phyloP scores from a whole-genome alignment of 352 stramenopile species.

The Phytopythium cucurbitacearum region DNA sequence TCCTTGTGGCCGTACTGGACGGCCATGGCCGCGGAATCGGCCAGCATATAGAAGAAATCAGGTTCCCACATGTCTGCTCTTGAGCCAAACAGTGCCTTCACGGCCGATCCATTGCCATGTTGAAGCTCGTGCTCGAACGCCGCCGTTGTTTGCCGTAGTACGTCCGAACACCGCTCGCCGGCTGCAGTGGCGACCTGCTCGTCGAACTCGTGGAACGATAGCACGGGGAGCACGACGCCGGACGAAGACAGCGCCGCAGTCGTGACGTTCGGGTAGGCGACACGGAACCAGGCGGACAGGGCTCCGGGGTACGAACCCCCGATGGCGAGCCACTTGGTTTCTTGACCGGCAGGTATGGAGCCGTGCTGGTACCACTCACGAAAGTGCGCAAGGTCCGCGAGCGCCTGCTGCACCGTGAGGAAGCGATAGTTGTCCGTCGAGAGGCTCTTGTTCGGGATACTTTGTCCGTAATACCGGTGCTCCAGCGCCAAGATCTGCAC shows the following conservation, averaged over 20 bases:
- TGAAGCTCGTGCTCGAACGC: conserved; percentile 65
- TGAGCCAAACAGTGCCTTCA: conserved; percentile 65
- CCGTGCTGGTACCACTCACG: conserved; percentile 58
- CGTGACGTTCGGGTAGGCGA: conserved; percentile 76
- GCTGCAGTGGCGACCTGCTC: conserved; percentile 63
- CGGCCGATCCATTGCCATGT: conserved; percentile 39
- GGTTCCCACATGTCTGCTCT: conserved; percentile 40
- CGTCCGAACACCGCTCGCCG: conserved; percentile 51
- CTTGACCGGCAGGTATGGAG: background rate
- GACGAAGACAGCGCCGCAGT: conserved; percentile 69
- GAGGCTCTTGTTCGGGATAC: conserved; percentile 69
- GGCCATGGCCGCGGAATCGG: conserved; percentile 81
- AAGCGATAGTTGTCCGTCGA: conserved; percentile 70
- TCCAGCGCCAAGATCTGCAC: conserved; percentile 74
- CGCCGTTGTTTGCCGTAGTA: conserved; percentile 52
- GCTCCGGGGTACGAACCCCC: conserved; percentile 84
- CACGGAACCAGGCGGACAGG: conserved; percentile 74
- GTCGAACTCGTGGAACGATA: conserved; percentile 83
- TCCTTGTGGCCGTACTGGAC: conserved; percentile 88
- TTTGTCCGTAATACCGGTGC: conserved; percentile 87
- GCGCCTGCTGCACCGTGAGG: conserved; percentile 80
- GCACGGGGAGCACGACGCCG: conserved; percentile 76
- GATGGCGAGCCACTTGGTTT: conserved; percentile 67
- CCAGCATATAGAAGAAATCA: conserved; percentile 91
- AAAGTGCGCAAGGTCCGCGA: conserved; percentile 85